Conservation (phyloP, 106 monocot species). For the Allium sativum region DNA sequence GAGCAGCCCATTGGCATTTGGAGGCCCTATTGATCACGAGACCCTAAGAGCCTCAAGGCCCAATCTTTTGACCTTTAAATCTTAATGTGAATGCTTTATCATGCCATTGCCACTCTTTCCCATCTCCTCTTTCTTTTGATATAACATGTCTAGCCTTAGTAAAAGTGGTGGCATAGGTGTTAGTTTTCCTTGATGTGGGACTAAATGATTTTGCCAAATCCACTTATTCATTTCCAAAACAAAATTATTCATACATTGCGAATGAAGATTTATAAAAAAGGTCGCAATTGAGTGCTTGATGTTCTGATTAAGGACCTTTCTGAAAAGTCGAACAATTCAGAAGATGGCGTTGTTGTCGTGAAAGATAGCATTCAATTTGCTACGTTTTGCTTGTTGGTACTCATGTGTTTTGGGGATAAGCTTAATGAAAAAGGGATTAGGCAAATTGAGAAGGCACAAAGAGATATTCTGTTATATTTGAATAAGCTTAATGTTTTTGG, state of each 20-base stretch:
- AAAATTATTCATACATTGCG: conserved; percentile 29
- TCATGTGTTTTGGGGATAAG: conserved; percentile 49
- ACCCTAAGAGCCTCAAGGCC: too few relatives aligned
- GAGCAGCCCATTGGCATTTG: too few relatives aligned
- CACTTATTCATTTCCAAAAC: too few relatives aligned
- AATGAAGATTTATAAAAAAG: conserved; percentile 12
- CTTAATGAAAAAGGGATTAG: conserved; percentile 22
- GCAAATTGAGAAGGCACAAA: conserved; percentile 17
- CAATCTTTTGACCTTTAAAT: too few relatives aligned
- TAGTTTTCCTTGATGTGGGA: too few relatives aligned
- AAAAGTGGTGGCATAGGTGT: too few relatives aligned
- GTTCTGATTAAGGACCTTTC: conserved; percentile 11
- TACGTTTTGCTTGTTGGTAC: conserved; percentile 38
- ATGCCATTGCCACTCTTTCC: too few relatives aligned
- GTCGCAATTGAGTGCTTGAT: conserved; percentile 26
- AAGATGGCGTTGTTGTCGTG: conserved; percentile 6
- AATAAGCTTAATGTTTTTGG: conserved; percentile 23
- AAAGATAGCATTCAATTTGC: conserved; percentile 33
- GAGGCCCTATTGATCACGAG: too few relatives aligned
- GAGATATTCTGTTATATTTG: neutral
- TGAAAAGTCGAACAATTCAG: neutral
- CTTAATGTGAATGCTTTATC: too few relatives aligned
- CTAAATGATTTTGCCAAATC: too few relatives aligned
- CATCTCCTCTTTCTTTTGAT: too few relatives aligned
- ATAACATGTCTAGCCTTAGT: too few relatives aligned